phyloP scores from a whole-genome alignment of 495 filamentous ascomycete species.

The Daldinia concentrica region DNA sequence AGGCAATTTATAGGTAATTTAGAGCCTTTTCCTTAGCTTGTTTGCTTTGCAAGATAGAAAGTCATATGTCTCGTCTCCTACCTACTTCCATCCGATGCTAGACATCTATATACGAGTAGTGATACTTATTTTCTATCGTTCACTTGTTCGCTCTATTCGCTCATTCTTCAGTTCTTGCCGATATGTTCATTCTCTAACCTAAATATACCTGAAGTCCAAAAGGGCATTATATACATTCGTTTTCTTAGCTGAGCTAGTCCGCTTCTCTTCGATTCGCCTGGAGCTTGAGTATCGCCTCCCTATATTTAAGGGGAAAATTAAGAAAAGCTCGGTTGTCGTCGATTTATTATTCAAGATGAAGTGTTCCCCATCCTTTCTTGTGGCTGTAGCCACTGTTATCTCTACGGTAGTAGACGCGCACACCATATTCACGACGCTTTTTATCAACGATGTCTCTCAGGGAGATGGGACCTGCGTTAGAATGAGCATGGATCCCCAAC shows the following conservation, averaged over 20 bases:
- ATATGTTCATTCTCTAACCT: constrained; percentile 6
- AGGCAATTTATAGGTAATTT: not conserved
- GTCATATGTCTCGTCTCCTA: not conserved
- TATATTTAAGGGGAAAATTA: not conserved
- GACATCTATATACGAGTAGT: not conserved
- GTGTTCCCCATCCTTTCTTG: constrained; percentile 25
- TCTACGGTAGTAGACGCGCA: constrained; percentile 59
- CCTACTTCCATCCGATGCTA: not conserved
- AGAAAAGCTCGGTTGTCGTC: not conserved
- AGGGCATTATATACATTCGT: constrained; percentile 8
- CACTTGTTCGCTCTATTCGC: constrained; percentile 9
- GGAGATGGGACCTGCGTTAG: constrained; percentile 76
- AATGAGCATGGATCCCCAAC: constrained; percentile 62
- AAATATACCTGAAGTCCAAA: not conserved
- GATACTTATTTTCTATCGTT: not conserved
- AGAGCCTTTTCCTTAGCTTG: not conserved
- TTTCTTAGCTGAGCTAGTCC: constrained; percentile 16
- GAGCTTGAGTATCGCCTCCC: not conserved
- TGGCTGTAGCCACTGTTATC: constrained; percentile 46
- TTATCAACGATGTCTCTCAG: constrained; percentile 68
- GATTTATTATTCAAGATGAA: constrained; percentile 41
- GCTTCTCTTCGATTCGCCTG: not conserved
- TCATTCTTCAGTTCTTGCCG: constrained; percentile 4
- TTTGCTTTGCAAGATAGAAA: not conserved
- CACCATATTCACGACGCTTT: constrained; percentile 73